These are phyloP conservation scores for Baudoinia panamericana DNA, from an alignment of 495 filamentous ascomycete species.

Conservation along the genomic window DNA sequence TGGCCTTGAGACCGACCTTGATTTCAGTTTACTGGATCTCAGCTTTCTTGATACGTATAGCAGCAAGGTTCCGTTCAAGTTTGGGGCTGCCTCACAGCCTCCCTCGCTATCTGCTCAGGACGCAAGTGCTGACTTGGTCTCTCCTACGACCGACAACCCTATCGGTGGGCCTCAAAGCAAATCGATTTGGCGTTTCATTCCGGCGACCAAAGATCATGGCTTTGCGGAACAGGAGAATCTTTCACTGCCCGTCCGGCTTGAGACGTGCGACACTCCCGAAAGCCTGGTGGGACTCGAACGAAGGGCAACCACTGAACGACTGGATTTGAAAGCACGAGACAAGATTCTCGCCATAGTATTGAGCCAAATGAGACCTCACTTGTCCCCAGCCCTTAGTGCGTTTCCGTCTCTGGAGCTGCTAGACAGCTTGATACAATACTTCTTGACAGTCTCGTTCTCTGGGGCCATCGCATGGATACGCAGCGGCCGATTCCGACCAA, in stretches of 20 bases:
- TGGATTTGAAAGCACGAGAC: constrained; percentile 40
- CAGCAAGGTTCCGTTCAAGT: constrained; percentile 30
- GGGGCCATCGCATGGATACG: constrained; percentile 45
- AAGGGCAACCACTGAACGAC: constrained; percentile 30
- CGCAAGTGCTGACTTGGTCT: constrained; percentile 17
- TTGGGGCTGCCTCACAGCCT: constrained; percentile 18
- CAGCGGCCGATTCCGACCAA: constrained; percentile 40
- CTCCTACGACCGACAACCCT: constrained; percentile 14
- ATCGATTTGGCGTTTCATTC: constrained; percentile 44
- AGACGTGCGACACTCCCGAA: too few species aligned
- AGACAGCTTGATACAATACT: constrained; percentile 48
- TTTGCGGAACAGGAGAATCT: constrained; percentile 43
- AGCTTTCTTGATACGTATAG: constrained; percentile 46
- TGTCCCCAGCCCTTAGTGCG: constrained; percentile 39
- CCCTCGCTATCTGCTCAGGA: constrained; percentile 13
- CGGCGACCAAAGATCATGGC: constrained; percentile 36
- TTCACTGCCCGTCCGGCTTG: too few species aligned
- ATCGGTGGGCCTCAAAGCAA: constrained; percentile 25
- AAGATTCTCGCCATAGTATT: constrained; percentile 45
- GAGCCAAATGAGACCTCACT: constrained; percentile 34
- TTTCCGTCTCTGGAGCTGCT: constrained; percentile 48
- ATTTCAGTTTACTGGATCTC: constrained; percentile 49
- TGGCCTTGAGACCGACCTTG: constrained; percentile 41
- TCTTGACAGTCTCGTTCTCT: constrained; percentile 39
- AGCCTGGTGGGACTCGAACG: constrained; percentile 17